phyloP scores from a whole-genome alignment of 495 filamentous ascomycete genomes.

The Oidiodendron maius region DNA sequence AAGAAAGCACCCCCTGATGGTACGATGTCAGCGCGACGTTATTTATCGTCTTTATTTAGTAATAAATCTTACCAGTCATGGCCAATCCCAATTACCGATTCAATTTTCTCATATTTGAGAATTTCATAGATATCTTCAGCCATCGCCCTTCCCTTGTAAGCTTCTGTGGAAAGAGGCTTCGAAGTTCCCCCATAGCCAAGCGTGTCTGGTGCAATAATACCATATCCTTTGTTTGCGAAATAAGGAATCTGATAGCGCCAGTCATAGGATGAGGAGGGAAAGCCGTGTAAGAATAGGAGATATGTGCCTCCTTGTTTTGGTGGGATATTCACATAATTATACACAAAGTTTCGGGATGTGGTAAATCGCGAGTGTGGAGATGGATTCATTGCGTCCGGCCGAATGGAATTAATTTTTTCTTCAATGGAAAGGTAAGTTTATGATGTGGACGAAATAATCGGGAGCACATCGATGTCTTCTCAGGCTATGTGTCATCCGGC shows the following conservation, averaged over 20 bases:
- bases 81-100: neutral
- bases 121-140: neutral
- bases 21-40: neutral
- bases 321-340: conserved; percentile 28
- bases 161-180: neutral
- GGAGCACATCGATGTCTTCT: too few species aligned
- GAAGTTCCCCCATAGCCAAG: neutral
- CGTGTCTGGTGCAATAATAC: neutral
- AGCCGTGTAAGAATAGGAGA: conserved; percentile 8
- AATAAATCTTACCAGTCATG: conserved; percentile 13
- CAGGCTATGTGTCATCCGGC: too few species aligned
- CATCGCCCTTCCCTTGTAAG: neutral
- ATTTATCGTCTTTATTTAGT: neutral
- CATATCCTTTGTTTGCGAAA: neutral
- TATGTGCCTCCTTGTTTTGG: conserved; percentile 14
- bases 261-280: neutral
- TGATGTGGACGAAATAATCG: too few species aligned
- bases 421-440: neutral
- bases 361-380: neutral
- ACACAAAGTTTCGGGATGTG: conserved; percentile 22
- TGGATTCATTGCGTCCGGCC: neutral
- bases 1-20: conserved; percentile 11
- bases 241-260: neutral
- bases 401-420: neutral
- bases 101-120: neutral